phyloP scores from a whole-genome alignment of 1,284 basidiomycete species.

The Ustilago nuda region DNA sequence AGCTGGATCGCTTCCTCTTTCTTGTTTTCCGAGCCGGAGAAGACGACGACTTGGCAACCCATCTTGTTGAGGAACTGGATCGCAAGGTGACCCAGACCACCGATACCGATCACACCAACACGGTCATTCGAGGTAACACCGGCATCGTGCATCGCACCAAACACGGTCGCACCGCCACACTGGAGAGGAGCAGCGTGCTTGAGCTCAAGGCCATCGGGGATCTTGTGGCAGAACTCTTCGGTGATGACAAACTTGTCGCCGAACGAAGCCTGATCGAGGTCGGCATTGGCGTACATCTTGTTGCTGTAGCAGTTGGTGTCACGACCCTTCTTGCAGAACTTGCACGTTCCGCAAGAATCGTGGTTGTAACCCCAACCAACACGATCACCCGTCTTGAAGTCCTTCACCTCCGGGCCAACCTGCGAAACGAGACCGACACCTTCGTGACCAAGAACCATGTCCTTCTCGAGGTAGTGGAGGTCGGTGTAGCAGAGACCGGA shows the following conservation, averaged over 20 bases:
- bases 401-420: constrained; percentile 54
- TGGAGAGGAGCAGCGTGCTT: constrained; percentile 58
- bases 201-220: constrained; percentile 60
- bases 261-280: constrained; percentile 61
- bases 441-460: constrained; percentile 65
- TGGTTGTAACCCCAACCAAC: constrained; percentile 68
- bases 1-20: constrained; percentile 58
- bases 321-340: constrained; percentile 59
- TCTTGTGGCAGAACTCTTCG: constrained; percentile 59
- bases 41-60: constrained; percentile 59
- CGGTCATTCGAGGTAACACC: constrained; percentile 36
- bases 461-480: constrained; percentile 56
- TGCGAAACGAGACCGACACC: constrained; percentile 65
- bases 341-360: constrained; percentile 57
- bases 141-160: constrained; percentile 50
- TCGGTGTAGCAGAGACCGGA: constrained; percentile 66
- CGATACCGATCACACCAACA: constrained; percentile 55
- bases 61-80: constrained; percentile 56
- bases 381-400: constrained; percentile 61
- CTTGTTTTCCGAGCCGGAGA: constrained; percentile 55
- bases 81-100: constrained; percentile 55
- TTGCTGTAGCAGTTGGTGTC: constrained; percentile 61
- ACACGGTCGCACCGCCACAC: constrained; percentile 60
- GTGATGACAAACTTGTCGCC: constrained; percentile 64
- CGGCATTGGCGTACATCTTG: constrained; percentile 54